A percentile compares a stretch with the other conserved stretches of the same genome.
phyloP scores from a whole-genome alignment of 768 basidiomycete species.

The Boletus eberwhitei region DNA sequence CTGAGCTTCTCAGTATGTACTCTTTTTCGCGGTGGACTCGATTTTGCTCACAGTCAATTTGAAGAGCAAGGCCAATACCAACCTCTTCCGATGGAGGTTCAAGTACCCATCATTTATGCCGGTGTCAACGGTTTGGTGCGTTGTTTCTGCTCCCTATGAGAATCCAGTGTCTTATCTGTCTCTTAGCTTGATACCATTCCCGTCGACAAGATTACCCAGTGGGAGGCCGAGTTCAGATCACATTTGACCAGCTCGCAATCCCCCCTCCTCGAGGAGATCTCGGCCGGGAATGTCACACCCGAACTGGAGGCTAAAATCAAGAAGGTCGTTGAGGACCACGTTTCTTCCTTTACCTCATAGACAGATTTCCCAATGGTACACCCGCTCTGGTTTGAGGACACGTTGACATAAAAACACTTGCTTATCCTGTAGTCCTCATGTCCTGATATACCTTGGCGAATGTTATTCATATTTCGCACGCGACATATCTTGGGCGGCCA shows the following conservation, averaged over 20 bases:
- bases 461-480: constrained; percentile 28
- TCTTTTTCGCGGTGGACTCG: background rate
- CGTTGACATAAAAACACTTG: constrained; percentile 19
- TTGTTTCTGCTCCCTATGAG: constrained; percentile 10
- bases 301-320: constrained; percentile 94
- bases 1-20: constrained; percentile 82
- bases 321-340: constrained; percentile 90
- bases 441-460: constrained; percentile 27
- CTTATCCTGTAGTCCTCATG: constrained; percentile 17
- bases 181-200: constrained; percentile 87
- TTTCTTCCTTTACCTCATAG: constrained; percentile 72
- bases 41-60: constrained; percentile 12
- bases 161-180: background rate
- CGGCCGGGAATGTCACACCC: constrained; percentile 77
- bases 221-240: constrained; percentile 90
- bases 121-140: constrained; percentile 98
- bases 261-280: constrained; percentile 79
- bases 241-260: constrained; percentile 75
- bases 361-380: constrained; percentile 16
- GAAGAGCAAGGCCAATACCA: constrained; percentile 98
- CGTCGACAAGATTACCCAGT: constrained; percentile 89
- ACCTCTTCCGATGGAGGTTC: constrained; percentile 89
- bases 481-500: background rate
- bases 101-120: constrained; percentile 98
- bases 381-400: constrained; percentile 13